Conservation (phyloP, 176 grass and related monocot species). For the Juncus effusus region DNA sequence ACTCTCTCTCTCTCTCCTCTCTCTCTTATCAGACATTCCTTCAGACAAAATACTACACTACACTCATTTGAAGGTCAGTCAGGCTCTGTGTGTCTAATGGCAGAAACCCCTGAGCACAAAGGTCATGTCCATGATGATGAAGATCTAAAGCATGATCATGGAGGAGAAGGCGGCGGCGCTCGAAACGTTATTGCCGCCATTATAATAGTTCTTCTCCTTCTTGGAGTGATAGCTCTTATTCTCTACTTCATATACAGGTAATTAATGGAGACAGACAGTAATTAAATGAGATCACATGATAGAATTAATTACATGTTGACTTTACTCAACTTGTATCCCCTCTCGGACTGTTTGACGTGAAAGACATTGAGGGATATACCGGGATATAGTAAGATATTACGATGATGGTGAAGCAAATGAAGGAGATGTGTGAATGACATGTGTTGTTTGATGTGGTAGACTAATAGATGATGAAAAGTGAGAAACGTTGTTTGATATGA, state of each 20-base stretch:
- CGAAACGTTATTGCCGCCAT: neutral
- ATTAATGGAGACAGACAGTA: too few relatives aligned
- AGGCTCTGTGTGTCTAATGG: neutral
- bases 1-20: constrained; percentile 11
- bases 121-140: neutral
- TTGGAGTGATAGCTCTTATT: neutral
- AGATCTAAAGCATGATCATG: neutral
- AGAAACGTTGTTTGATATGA: too few relatives aligned
- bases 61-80: neutral
- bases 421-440: too few relatives aligned
- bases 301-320: too few relatives aligned
- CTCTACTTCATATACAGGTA: constrained; percentile 14
- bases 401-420: too few relatives aligned
- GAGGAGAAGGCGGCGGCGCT: neutral
- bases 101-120: constrained; percentile 3
- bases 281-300: too few relatives aligned
- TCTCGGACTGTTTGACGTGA: too few relatives aligned
- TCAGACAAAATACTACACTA: neutral
- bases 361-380: too few relatives aligned
- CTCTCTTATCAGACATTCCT: neutral
- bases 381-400: too few relatives aligned
- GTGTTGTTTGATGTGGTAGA: too few relatives aligned
- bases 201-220: neutral
- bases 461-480: too few relatives aligned
- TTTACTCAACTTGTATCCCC: too few relatives aligned